Conservation (phyloP, 192 early-diverging fungal genomes). For the Umbelopsis isabellina region DNA sequence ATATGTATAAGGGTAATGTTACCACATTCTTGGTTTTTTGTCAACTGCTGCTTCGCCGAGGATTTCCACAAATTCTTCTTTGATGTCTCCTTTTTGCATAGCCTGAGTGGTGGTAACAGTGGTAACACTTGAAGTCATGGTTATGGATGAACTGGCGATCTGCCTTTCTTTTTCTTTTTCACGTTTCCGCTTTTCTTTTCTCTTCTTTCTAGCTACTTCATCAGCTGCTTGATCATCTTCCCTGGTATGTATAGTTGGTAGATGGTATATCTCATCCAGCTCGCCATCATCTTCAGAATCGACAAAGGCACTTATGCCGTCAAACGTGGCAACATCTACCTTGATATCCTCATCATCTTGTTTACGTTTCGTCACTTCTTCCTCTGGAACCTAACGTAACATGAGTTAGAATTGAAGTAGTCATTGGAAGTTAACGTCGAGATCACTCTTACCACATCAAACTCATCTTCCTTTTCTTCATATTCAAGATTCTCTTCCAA, state of each 20-base stretch:
- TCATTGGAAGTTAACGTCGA: background rate
- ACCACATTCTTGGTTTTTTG: slow-evolving; percentile 13
- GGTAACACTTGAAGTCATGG: background rate
- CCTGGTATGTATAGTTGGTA: slow-evolving; percentile 39
- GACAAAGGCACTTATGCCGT: slow-evolving; percentile 51
- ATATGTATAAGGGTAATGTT: background rate
- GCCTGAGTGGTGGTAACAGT: background rate
- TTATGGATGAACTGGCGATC: background rate
- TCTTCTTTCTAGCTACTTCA: slow-evolving; percentile 16
- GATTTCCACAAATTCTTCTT: slow-evolving; percentile 11
- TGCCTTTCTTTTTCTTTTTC: background rate
- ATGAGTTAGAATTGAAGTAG: slow-evolving; percentile 11
- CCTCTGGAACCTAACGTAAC: slow-evolving; percentile 33
- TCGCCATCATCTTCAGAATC: slow-evolving; percentile 53
- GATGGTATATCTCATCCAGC: slow-evolving; percentile 48
- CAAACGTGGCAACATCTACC: slow-evolving; percentile 54
- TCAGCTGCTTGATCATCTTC: slow-evolving; percentile 19
- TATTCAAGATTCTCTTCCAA: slow-evolving; percentile 96
- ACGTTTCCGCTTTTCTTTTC: slow-evolving; percentile 11
- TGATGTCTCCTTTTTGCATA: background rate
- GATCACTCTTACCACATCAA: slow-evolving; percentile 68
- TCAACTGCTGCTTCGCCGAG: background rate
- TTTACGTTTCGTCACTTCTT: slow-evolving; percentile 46
- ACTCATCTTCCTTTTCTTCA: slow-evolving; percentile 91
- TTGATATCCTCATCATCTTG: slow-evolving; percentile 48